Conservation (phyloP, 2,329 filamentous ascomycete species). For the Chrysoporthe cubensis region DNA sequence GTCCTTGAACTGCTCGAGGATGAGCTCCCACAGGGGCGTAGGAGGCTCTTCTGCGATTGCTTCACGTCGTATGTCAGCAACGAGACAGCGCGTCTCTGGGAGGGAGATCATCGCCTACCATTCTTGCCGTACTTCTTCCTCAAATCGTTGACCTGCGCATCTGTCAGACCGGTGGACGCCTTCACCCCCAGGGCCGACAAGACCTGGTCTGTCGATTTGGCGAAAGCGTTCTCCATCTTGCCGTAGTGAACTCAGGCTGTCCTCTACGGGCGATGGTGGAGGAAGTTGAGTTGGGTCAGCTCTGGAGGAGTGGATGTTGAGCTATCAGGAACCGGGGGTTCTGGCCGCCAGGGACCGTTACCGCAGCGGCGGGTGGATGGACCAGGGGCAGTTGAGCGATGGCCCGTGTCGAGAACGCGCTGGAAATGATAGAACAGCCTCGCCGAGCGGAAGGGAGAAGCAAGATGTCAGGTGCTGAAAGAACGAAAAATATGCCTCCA, state of each 20-base stretch:
- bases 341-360: conserved; percentile 16
- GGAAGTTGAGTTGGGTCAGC: conserved; percentile 3
- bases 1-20: conserved; percentile 98
- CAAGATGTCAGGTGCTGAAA: background rate
- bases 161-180: conserved; percentile 57
- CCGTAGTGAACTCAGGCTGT: conserved; percentile 23
- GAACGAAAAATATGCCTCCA: no score
- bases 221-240: conserved; percentile 67
- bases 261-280: conserved; percentile 26
- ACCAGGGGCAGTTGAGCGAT: background rate
- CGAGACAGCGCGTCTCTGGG: conserved; percentile 1
- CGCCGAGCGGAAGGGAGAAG: background rate
- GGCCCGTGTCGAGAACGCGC: background rate
- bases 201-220: conserved; percentile 60
- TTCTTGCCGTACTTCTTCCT: conserved; percentile 68
- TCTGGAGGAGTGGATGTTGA: conserved; percentile 5
- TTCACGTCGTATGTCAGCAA: conserved; percentile 35
- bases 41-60: conserved; percentile 84
- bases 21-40: conserved; percentile 93
- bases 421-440: background rate
- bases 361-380: conserved; percentile 17
- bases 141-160: conserved; percentile 60
- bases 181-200: conserved; percentile 63
- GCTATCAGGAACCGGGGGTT: conserved; percentile 14
- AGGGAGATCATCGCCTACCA: conserved; percentile 50